Base-by-base conservation (phyloP, 148 eudicot species). In the Selenicereus undatus region DNA sequence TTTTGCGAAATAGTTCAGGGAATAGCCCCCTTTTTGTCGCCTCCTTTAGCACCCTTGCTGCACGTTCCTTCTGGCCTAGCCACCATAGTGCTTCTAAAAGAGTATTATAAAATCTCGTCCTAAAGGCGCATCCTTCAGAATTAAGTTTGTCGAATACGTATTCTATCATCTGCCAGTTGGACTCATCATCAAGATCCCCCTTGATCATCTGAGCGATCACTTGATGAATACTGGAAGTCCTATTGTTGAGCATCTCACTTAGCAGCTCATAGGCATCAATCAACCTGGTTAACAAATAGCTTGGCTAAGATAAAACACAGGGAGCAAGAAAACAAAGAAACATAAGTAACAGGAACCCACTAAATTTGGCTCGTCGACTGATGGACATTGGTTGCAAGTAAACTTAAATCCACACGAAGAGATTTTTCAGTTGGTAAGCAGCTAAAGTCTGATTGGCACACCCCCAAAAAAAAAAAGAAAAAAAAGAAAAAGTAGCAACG, bases 121-220 rank as follows among this genome's bases (percentile, higher is more conserved):
- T 93, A 76, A 95, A 87, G 74, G 91, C 93, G 84, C 99, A 90
- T 9, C 99, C 99, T 86, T 95, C 97, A 75, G 93, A 88, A 71
- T 86, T 91, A 72, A 95, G 97, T 87, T 95, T 92, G 90, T 95
- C 97, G 77, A 95, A 93, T 26, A 93, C 93, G 84, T 92, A 95
- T 80, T 95, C 97, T 52, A 91, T 97, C 92, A 93, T 93, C 84
- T 93, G 99, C 99, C 99, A 95, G 74, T 95, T 95, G 72, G 91
- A 89, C 30, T 82, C 89, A 86, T 92, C 93, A 82, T 95, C 99
- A 79, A 85, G 91, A 79, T 93, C 97, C 83, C 99, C 99, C 79
- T 85, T 91, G 80, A 95, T 95, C 99, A 91, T 91, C 86, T 87
- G 92, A 68, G 97, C 97, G 69, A 95, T 91, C 76, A 93, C 92